These are phyloP conservation scores for Colletotrichum lini DNA, from an alignment of 2,329 filamentous ascomycete species.

Conservation along the genomic window DNA sequence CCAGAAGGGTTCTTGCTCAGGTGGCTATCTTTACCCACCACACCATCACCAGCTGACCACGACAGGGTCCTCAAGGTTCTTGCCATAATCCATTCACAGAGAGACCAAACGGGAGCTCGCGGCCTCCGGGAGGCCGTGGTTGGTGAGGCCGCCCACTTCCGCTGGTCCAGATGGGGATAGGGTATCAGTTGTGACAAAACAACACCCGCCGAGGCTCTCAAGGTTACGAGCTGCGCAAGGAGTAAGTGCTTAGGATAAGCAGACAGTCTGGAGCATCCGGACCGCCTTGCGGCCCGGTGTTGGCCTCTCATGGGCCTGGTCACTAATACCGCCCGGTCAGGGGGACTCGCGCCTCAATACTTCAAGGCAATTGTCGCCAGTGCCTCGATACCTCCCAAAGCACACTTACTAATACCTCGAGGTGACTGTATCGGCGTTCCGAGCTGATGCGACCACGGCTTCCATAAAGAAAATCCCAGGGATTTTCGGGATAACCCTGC, in stretches of 20 bases:
- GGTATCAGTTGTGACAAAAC: not conserved
- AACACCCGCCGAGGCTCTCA: not conserved
- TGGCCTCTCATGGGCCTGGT: not conserved
- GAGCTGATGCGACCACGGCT: not conserved
- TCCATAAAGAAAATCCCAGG: not conserved
- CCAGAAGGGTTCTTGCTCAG: not conserved
- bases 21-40: not conserved
- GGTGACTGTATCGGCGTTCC: not conserved
- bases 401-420: not conserved
- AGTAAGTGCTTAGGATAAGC: not conserved
- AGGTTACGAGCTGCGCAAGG: not conserved
- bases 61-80: slow-evolving; percentile 1
- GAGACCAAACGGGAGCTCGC: not conserved
- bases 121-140: not conserved
- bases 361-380: not conserved
- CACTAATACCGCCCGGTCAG: not conserved
- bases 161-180: not conserved
- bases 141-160: not conserved
- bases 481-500: not conserved
- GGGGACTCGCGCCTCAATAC: not conserved
- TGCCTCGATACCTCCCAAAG: not conserved
- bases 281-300: not conserved
- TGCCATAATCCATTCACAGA: not conserved
- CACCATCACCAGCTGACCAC: not conserved
- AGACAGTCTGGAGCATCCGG: not conserved